Base-by-base conservation (phyloP, 208 protist species). In the Acanthamoeba healyi region DNA sequence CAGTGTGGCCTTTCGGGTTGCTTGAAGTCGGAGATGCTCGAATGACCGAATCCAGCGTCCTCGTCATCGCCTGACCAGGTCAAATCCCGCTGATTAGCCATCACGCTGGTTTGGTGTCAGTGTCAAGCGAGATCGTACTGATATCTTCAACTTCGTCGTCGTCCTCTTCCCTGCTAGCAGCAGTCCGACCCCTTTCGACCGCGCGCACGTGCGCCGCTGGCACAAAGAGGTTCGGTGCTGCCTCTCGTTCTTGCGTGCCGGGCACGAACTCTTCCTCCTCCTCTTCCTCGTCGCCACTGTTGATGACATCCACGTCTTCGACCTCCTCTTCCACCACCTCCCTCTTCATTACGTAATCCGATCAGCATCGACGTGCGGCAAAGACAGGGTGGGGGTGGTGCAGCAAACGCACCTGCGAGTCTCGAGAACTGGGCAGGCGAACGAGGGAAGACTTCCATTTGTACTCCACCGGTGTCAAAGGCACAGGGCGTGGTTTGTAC, bases 71-170 rank as follows among this genome's bases (percentile, higher is more conserved):
- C 79, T 88, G 79, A 34, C 58, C 19, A n/a, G n/a, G 49, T 6
- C 58, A 34, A 49, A 49, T 49, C 7, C n/a, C 12, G 44, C 12
- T 4, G 44, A 49, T 49, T 49, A n/a, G n/a, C n/a, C n/a, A n/a
- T n/a, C 44, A 49, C 44, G 44, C 9, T 12, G 29, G 10, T 10
- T 4, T 26, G 10, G 29, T 4, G 54, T 61, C 54, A 61, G 17
- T 61, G 22, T 61, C 29, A 9, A 19, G 70, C 32, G 77, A 54
- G 9, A 36, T 5, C 42, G 44, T 40, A 88, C 79, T 88, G 29
- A 88, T 88, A 26, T 88, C 79, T 61, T 88, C 79, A 40, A 88
- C 34, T 17, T 88, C 79, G 79, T 88, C 51, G 44, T 77, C 67
- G 5, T 26, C 24, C 17, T 77, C 19, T 1, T 46, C 6, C 38